phyloP scores from a whole-genome alignment of 495 filamentous ascomycete genomes.

The Staphylotrichum tortipilum region DNA sequence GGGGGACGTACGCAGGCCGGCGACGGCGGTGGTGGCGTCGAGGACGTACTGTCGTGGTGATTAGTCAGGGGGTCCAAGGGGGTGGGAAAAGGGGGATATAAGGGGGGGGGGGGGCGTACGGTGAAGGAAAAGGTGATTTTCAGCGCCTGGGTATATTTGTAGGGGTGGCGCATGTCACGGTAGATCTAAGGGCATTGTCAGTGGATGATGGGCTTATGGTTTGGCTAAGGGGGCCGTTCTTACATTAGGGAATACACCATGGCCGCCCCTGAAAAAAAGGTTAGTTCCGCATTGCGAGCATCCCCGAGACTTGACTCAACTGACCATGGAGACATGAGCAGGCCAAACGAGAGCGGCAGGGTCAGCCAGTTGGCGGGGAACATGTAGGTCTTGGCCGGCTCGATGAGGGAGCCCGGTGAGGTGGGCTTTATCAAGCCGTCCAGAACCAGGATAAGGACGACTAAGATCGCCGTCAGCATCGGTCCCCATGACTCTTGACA shows the following conservation, averaged over 20 bases:
- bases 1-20: too few species aligned
- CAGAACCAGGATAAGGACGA: conserved; percentile 68
- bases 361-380: conserved; percentile 83
- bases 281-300: not conserved
- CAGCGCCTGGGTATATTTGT: conserved; percentile 70
- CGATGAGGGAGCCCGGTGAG: conserved; percentile 69
- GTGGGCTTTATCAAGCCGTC: conserved; percentile 80
- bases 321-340: conserved; percentile 88
- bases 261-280: conserved; percentile 51
- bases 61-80: not conserved
- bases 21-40: conserved; percentile 70
- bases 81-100: too few species aligned
- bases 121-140: conserved; percentile 85
- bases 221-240: not conserved
- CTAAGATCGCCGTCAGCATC: conserved; percentile 32
- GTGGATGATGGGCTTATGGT: not conserved
- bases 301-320: not conserved
- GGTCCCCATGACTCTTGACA: too few species aligned
- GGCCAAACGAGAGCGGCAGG: conserved; percentile 84
- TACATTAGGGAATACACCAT: conserved; percentile 84
- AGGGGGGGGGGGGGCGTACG: conserved; percentile 38
- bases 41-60: conserved; percentile 52
- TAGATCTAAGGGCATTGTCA: conserved; percentile 55
- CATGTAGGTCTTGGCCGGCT: conserved; percentile 71
- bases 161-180: conserved; percentile 91